Conservation (phyloP, 352 stramenopile species). For the Globisporangium carolinianum region DNA sequence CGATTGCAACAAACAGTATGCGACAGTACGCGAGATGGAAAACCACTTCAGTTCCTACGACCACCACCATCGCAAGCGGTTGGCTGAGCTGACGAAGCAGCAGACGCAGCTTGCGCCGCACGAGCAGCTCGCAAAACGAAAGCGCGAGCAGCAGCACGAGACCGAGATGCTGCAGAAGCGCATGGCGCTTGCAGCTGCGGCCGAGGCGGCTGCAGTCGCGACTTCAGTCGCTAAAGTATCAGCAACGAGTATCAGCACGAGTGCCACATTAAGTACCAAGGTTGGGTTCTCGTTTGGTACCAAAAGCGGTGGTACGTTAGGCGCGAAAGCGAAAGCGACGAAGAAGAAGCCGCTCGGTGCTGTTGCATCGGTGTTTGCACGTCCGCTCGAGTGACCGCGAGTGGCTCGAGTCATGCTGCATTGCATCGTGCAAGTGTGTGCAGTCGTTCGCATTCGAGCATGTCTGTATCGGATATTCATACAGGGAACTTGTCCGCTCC, state of each 20-base stretch:
- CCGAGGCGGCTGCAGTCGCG: background rate
- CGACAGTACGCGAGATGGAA: constrained; percentile 60
- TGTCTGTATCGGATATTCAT: no score
- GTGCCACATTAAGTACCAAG: background rate
- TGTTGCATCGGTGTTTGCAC: constrained; percentile 7
- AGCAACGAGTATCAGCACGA: background rate
- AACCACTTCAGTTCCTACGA: constrained; percentile 73
- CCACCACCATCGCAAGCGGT: constrained; percentile 60
- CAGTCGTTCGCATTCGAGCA: background rate
- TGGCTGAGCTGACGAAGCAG: constrained; percentile 28
- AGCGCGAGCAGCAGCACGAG: constrained; percentile 28
- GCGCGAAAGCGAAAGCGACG: constrained; percentile 11
- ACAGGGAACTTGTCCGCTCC: no score
- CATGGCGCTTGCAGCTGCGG: constrained; percentile 20
- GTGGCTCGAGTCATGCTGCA: background rate
- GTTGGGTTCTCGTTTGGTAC: no score
- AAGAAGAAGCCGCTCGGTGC: constrained; percentile 8
- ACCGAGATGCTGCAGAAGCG: constrained; percentile 25
- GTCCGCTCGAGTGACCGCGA: background rate
- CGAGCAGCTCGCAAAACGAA: constrained; percentile 25
- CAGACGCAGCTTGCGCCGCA: constrained; percentile 1
- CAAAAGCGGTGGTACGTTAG: constrained; percentile 30
- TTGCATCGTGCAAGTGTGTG: background rate
- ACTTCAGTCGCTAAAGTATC: background rate
- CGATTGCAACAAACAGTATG: constrained; percentile 66